phyloP scores from a whole-genome alignment of 1,284 basidiomycete species.

The Cutaneotrichosporon cyanovorans region DNA sequence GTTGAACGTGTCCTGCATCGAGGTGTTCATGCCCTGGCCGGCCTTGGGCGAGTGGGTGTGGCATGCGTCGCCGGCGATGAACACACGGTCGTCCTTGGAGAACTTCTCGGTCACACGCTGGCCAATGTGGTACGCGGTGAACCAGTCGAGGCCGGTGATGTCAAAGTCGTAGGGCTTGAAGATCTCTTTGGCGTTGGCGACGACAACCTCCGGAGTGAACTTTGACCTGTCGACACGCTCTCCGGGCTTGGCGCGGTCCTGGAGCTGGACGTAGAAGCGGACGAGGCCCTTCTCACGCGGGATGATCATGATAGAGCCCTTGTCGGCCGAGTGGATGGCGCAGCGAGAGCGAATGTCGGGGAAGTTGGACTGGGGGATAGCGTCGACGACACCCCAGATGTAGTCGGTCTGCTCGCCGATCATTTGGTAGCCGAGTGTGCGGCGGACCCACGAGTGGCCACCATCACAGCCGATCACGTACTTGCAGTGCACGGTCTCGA shows the following conservation, averaged over 20 bases:
- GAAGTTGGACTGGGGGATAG: slow-evolving; percentile 18
- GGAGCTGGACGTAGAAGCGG: slow-evolving; percentile 20
- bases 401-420: slow-evolving; percentile 24
- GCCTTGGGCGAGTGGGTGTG: slow-evolving; percentile 38
- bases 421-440: slow-evolving; percentile 18
- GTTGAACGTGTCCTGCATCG: slow-evolving; percentile 33
- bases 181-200: slow-evolving; percentile 32
- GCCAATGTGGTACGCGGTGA: slow-evolving; percentile 39
- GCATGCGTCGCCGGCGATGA: slow-evolving; percentile 39
- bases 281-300: slow-evolving; percentile 21
- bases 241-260: slow-evolving; percentile 11
- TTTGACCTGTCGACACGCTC: slow-evolving; percentile 19
- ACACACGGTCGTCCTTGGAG: slow-evolving; percentile 25
- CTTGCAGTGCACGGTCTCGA: slow-evolving; percentile 23
- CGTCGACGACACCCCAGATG: slow-evolving; percentile 27
- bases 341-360: slow-evolving; percentile 19
- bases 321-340: slow-evolving; percentile 19
- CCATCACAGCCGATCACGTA: slow-evolving; percentile 30
- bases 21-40: slow-evolving; percentile 40
- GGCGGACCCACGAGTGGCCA: slow-evolving; percentile 25
- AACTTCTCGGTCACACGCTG: slow-evolving; percentile 28
- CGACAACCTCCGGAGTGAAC: slow-evolving; percentile 30
- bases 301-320: slow-evolving; percentile 17
- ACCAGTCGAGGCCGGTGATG: slow-evolving; percentile 36
- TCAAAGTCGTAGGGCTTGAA: slow-evolving; percentile 35